Evolutionary conservation across 208 protist species (phyloP).

Genomic region (Entamoeba moshkovskii): DNA sequence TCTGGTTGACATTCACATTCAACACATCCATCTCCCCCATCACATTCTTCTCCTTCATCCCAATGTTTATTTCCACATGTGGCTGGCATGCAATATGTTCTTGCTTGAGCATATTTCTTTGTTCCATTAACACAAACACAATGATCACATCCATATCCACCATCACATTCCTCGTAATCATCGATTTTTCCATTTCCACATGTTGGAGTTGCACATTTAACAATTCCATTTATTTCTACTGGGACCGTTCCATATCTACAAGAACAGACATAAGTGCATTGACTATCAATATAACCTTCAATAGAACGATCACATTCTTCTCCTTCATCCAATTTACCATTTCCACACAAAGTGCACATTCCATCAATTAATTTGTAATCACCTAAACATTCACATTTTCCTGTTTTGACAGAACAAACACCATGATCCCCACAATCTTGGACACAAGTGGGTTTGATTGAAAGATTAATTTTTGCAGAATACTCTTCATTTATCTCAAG

Average conservation of each 20-base stretch:
- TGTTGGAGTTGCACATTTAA: neutral
- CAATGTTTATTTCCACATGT: neutral
- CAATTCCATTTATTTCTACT: neutral
- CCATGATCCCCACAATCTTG: neutral
- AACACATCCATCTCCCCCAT: neutral
- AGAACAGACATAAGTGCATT: neutral
- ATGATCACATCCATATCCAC: neutral
- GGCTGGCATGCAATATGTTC: neutral
- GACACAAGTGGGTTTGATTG: neutral
- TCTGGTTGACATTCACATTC: neutral
- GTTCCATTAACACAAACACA: neutral
- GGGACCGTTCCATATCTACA: neutral
- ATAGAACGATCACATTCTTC: neutral
- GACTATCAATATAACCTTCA: neutral
- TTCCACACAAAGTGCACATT: neutral
- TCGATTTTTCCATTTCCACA: neutral
- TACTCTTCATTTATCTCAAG: neutral
- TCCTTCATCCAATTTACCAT: neutral
- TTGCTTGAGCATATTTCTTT: neutral
- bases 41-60: conserved; percentile 4
- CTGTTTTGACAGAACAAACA: neutral
- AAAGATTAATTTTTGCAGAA: neutral
- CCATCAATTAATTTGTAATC: neutral
- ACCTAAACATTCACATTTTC: neutral
- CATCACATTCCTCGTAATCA: neutral